These are phyloP conservation scores for Neurospora terricola DNA, from an alignment of 495 filamentous ascomycete species.

Conservation along the genomic window DNA sequence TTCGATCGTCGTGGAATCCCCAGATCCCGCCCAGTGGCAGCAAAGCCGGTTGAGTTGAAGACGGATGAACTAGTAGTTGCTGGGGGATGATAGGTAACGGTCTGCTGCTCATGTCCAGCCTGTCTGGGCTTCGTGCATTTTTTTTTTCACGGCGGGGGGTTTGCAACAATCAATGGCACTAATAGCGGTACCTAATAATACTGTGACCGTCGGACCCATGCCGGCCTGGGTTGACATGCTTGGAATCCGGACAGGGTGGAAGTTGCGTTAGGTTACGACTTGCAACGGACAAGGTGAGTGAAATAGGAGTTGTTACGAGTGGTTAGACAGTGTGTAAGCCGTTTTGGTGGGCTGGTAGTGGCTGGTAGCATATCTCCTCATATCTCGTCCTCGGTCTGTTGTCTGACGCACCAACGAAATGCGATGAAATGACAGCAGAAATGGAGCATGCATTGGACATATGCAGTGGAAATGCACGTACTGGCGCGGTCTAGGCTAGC, in stretches of 20 bases:
- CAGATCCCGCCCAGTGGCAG: conserved; percentile 4
- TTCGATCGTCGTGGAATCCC: conserved; percentile 10
- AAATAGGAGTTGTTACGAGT: background rate
- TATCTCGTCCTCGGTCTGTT: background rate
- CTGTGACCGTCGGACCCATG: background rate
- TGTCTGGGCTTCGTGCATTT: background rate
- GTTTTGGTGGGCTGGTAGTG: background rate
- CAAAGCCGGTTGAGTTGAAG: no score
- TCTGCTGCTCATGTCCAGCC: background rate
- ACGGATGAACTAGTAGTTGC: no score
- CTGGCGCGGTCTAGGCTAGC: background rate
- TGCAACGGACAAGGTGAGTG: background rate
- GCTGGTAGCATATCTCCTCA: background rate
- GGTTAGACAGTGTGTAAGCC: background rate
- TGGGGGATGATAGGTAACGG: background rate
- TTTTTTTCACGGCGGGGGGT: background rate
- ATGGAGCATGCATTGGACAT: background rate
- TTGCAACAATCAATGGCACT: background rate
- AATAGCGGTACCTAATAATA: background rate
- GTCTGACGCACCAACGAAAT: background rate
- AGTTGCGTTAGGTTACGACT: background rate
- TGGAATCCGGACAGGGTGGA: background rate
- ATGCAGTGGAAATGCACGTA: background rate
- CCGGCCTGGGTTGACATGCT: background rate
- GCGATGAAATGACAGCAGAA: background rate